Evolutionary conservation across 108 stramenopile genomes (phyloP), one percentile per base, ranked within the genome.

Genomic region (Asterionellopsis glacialis): DNA sequence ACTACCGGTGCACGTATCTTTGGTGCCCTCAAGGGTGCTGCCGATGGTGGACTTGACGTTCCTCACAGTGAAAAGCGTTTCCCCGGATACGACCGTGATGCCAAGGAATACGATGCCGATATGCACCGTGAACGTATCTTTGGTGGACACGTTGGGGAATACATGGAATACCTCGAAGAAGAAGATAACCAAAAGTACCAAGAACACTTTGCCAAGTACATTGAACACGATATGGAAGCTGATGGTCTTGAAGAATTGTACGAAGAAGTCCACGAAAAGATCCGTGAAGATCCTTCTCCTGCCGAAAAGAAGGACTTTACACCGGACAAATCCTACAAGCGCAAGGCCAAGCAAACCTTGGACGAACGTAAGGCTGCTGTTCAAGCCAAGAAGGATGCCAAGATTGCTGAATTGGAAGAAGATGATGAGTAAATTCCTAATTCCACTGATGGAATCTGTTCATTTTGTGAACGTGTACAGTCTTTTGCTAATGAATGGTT

Each of bases 11-110:
- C 79, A 74, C 92, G 94, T 64, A 81, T 98, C 78, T 98, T 98
- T 70, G 97, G 95, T 27, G 95, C 95, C 49, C 79, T 99, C 65
- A 97, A 99, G 96, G 98, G 98, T 24, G 98, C 97, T 57, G 85
- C 93, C 26, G 98, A 98, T 77, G 98, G 97, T 69, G 98, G 98
- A 57, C 76, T 99, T 9, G 97, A 98, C 70, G 76, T 99, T 59
- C 97, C 97, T 58, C 97, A 99, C 77, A 86, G 79, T 77, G 84
- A 94, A 65, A 99, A 99, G 88, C 90, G 96, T 61, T 99, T 99
- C 93, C 97, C 98, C 42, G 98, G 98, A 45, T 99, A 97, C 75
- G 97, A 97, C 76, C 87, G 91, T 59, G 97, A 99, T 60, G 68
- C 92, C 69, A 97, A 97, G 85, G 84, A 90, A 59, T 97, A 96